phyloP scores from a whole-genome alignment of 768 basidiomycete species.

The Auriscalpium microsporum region DNA sequence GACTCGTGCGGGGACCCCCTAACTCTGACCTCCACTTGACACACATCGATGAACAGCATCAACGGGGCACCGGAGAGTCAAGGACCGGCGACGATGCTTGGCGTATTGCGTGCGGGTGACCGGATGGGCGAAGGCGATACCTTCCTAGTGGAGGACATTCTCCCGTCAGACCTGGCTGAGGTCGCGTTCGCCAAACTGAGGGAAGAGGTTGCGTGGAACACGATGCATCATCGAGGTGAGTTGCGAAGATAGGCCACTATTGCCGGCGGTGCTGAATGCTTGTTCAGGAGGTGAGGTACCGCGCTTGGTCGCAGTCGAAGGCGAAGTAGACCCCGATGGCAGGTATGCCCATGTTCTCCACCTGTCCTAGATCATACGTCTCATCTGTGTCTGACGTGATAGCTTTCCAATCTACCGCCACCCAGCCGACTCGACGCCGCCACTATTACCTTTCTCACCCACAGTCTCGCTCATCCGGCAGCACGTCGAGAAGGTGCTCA shows the following conservation, averaged over 20 bases:
- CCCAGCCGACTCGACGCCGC: constrained; percentile 72
- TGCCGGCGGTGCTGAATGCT: neutral
- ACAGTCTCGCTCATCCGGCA: constrained; percentile 59
- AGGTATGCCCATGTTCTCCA: constrained; percentile 25
- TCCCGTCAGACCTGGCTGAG: constrained; percentile 47
- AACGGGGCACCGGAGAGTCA: no score
- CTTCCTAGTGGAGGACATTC: constrained; percentile 45
- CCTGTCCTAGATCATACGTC: constrained; percentile 17
- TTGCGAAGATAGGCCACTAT: neutral
- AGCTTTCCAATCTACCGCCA: constrained; percentile 79
- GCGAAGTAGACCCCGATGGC: constrained; percentile 41
- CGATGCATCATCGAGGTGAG: constrained; percentile 70
- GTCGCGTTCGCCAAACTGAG: constrained; percentile 49
- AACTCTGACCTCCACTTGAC: no score
- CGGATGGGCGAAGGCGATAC: constrained; percentile 62
- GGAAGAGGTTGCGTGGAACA: constrained; percentile 62
- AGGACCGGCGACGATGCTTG: no score
- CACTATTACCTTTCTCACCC: constrained; percentile 55
- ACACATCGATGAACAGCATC: no score
- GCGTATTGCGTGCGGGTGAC: constrained; percentile 18
- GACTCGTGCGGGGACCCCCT: no score
- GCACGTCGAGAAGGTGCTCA: constrained; percentile 47
- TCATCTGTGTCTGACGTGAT: constrained; percentile 1
- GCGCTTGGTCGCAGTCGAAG: constrained; percentile 54
- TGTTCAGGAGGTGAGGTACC: constrained; percentile 64